These are phyloP conservation scores for Pyrenophora teres DNA, from an alignment of 2,329 filamentous ascomycete species.

Conservation along the genomic window DNA sequence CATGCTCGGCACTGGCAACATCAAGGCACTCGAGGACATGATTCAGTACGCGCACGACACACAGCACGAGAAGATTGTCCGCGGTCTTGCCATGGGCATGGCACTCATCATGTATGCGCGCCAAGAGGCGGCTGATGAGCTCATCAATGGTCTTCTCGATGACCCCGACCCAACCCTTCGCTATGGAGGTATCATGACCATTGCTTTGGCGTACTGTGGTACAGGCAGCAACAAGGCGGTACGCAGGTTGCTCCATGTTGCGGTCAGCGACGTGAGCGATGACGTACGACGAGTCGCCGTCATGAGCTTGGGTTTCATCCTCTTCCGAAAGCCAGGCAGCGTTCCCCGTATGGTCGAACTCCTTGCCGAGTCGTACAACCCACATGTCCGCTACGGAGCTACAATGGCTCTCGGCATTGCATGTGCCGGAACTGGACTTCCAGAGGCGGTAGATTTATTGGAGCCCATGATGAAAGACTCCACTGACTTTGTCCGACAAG, in stretches of 20 bases:
- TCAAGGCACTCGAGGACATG: slow-evolving; percentile 93
- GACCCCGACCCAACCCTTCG: slow-evolving; percentile 92
- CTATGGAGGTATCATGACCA: slow-evolving; percentile 98
- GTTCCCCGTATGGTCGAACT: slow-evolving; percentile 99
- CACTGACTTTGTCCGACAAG: slow-evolving; percentile 96
- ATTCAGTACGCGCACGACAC: slow-evolving; percentile 97
- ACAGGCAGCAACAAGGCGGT: slow-evolving; percentile 99
- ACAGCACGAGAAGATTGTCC: slow-evolving; percentile 98
- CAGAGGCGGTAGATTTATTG: slow-evolving; percentile 93
- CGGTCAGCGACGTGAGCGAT: slow-evolving; percentile 97
- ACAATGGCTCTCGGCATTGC: slow-evolving; percentile 99
- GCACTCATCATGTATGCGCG: slow-evolving; percentile 97
- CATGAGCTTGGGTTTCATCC: slow-evolving; percentile 96
- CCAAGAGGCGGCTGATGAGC: slow-evolving; percentile 90
- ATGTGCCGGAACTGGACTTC: slow-evolving; percentile 91
- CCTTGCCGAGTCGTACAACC: slow-evolving; percentile 97
- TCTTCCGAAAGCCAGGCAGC: slow-evolving; percentile 96
- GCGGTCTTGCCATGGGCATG: slow-evolving; percentile 94
- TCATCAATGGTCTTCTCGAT: slow-evolving; percentile 90
- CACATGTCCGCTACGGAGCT: slow-evolving; percentile 95
- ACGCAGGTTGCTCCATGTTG: slow-evolving; percentile 89
- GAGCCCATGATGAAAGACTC: slow-evolving; percentile 99
- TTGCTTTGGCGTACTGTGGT: slow-evolving; percentile 94
- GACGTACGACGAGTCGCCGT: slow-evolving; percentile 95
- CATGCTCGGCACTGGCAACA: slow-evolving; percentile 97